Evolutionary conservation across 2,329 filamentous ascomycete genomes (phyloP).

Genomic region (Lithohypha guttulata): DNA sequence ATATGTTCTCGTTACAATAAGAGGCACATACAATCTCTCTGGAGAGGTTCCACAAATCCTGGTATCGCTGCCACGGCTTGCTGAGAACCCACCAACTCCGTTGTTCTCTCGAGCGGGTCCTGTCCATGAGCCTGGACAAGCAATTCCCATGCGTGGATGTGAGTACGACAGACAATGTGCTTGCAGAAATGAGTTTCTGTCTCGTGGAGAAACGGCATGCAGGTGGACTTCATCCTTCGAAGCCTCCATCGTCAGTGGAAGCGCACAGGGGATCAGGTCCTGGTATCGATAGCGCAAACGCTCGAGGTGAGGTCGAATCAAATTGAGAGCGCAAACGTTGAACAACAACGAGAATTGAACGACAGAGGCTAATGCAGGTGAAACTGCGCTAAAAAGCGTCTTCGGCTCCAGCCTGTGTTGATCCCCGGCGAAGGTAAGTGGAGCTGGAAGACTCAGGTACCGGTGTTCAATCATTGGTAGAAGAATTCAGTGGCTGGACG

Average conservation of each 20-base stretch:
- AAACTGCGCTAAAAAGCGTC: slow-evolving; percentile 1
- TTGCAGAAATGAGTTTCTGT: slow-evolving; percentile 7
- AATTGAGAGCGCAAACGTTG: slow-evolving; percentile 18
- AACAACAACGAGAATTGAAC: neutral
- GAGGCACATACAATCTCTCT: too few species aligned
- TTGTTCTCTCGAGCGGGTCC: too few species aligned
- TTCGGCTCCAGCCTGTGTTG: neutral
- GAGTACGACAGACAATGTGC: slow-evolving; percentile 4
- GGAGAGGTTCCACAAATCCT: neutral
- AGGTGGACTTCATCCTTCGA: slow-evolving; percentile 8
- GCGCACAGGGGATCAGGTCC: slow-evolving; percentile 3
- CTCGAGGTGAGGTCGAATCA: slow-evolving; percentile 15
- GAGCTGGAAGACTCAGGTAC: slow-evolving; percentile 12
- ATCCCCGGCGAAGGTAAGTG: slow-evolving; percentile 2
- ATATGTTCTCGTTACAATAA: slow-evolving; percentile 3
- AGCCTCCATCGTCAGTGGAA: slow-evolving; percentile 12
- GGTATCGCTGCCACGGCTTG: slow-evolving; percentile 8
- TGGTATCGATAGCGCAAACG: slow-evolving; percentile 6
- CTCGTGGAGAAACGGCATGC: neutral
- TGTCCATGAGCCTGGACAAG: too few species aligned
- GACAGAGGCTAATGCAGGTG: slow-evolving; percentile 18
- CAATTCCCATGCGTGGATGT: slow-evolving; percentile 5
- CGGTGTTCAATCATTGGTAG: slow-evolving; percentile 17
- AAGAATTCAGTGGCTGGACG: slow-evolving; percentile 9
- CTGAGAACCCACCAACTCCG: too few species aligned